Percentiles rank a stretch among this genome's conserved stretches.
Evolutionary conservation across 2,329 filamentous ascomycete genomes (phyloP).

Genomic region (Aspergillus glaucus): DNA sequence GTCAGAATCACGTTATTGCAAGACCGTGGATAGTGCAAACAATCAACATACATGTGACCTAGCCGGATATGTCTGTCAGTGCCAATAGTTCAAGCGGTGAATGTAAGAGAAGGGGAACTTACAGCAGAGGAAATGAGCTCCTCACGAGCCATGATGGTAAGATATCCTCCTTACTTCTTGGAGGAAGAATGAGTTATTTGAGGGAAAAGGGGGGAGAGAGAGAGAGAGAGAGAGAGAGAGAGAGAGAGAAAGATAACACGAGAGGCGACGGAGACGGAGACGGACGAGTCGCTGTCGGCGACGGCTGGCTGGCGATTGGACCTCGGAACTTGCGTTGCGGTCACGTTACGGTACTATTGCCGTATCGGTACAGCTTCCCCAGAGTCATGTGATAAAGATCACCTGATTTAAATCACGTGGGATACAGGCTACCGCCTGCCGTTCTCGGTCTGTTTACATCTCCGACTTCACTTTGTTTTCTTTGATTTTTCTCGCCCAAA

Average conservation of each 20-base stretch:
- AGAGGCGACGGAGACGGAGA: slow-evolving; percentile 2
- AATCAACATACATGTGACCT: slow-evolving; percentile 47
- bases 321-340: slow-evolving; percentile 28
- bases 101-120: slow-evolving; percentile 30
- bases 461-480: background rate
- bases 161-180: background rate
- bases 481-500: slow-evolving; percentile 4
- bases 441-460: slow-evolving; percentile 30
- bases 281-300: slow-evolving; percentile 16
- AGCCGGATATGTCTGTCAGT: slow-evolving; percentile 17
- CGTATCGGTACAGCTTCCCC: slow-evolving; percentile 24
- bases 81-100: slow-evolving; percentile 15
- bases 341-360: background rate
- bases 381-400: slow-evolving; percentile 22
- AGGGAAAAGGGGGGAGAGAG: slow-evolving; percentile 5
- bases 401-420: background rate
- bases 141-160: slow-evolving; percentile 79
- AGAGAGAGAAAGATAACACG: slow-evolving; percentile 6
- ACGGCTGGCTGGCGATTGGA: slow-evolving; percentile 19
- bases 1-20: slow-evolving; percentile 9
- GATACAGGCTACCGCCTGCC: slow-evolving; percentile 23
- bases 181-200: slow-evolving; percentile 1
- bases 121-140: slow-evolving; percentile 81
- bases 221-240: slow-evolving; percentile 7
- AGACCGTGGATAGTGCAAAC: background rate